These are phyloP conservation scores for Alternaria sp. DNA, from an alignment of 2,329 filamentous ascomycete genomes.

Conservation along the genomic window DNA sequence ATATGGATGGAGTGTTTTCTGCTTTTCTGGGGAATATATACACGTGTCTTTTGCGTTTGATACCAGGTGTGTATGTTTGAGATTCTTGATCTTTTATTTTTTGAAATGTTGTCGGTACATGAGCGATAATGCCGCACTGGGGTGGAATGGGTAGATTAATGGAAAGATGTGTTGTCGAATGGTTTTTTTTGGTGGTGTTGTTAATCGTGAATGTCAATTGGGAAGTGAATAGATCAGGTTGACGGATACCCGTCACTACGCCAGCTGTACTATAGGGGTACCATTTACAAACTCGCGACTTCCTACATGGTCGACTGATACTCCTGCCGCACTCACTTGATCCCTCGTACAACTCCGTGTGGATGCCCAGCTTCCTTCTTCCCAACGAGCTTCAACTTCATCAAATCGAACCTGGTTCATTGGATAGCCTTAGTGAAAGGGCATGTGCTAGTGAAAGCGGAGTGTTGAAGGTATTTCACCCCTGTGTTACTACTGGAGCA, in stretches of 20 bases:
- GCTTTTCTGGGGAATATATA: conserved; percentile 8
- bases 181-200: neutral
- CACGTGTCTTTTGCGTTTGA: conserved; percentile 10
- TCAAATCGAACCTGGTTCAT: neutral
- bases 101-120: neutral
- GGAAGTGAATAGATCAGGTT: neutral
- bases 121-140: neutral
- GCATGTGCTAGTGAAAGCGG: neutral
- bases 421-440: neutral
- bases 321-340: neutral
- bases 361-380: neutral
- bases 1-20: conserved; percentile 9
- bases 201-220: neutral
- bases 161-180: neutral
- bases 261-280: neutral
- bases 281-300: neutral
- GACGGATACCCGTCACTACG: neutral
- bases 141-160: neutral
- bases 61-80: conserved; percentile 9
- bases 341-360: neutral
- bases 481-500: too few relatives aligned
- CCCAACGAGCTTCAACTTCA: neutral
- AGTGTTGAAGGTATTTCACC: neutral
- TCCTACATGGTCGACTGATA: neutral
- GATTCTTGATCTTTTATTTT: neutral